Base-by-base conservation (phyloP, 1,284 basidiomycete genomes). In the Volvariella volvacea region DNA sequence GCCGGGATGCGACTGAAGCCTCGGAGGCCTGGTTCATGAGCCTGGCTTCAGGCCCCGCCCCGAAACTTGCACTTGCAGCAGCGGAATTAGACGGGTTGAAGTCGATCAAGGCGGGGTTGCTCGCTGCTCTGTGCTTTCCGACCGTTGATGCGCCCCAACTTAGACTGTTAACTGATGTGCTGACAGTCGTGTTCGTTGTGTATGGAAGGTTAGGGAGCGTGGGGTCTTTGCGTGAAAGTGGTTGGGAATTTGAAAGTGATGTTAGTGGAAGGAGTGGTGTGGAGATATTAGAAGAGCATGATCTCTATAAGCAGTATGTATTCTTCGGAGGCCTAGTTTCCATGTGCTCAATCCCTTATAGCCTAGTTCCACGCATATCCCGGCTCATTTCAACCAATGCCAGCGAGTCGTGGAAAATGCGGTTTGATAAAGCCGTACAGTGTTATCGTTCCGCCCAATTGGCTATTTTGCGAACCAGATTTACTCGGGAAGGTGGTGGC, bases 111-210 rank as follows among this genome's bases (percentile, higher is more conserved):
- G 58, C 70, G 10, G 76, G 76, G 1, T 58, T 83, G 16, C 65
- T 80, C 21, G 76, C 75, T 1, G 64, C 75, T 1, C 60, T 79
- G 2, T 79, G 76, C 52, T 75, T 76, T 51, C 79, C 81, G 4
- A 70, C 63, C 2, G 75, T 72, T 52, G 80, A 82, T 52, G 56
- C 61, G 14, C 61, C 74, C 1, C 81, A 83, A 52, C 58, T 83
- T 21, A 62, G 66, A 22, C 59, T 77, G 31, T 60, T 74, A 42
- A 64, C 70, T 16, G 74, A 82, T 50, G 70, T 79, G 46, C 54
- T 75, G 45, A 66, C 69, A 28, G 49, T 72, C 40, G 45, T 78
- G 33, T 48, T 73, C 33, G 56, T 72, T 25, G 59, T 64, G 42
- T 56, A 64, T 42, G 55, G 54, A 10, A 55, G 62, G 22, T 43